phyloP scores from a whole-genome alignment of 805 yeast species.

The Zygotorulaspora danielsina region DNA sequence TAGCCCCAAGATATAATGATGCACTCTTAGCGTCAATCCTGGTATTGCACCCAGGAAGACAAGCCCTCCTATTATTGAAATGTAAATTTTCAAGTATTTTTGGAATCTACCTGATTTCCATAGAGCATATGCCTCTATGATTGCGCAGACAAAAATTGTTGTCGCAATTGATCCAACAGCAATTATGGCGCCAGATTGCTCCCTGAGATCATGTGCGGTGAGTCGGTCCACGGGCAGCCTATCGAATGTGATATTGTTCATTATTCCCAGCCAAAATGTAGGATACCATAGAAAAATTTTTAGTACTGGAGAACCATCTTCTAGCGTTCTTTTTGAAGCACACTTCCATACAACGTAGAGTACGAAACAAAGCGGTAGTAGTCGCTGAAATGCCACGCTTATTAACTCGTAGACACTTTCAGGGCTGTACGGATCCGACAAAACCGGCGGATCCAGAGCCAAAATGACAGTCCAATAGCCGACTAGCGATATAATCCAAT shows the following conservation, averaged over 20 bases:
- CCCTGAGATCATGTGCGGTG: constrained; percentile 62
- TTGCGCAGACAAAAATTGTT: constrained; percentile 49
- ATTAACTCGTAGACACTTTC: constrained; percentile 54
- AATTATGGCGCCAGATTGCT: constrained; percentile 70
- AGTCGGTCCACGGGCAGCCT: constrained; percentile 83
- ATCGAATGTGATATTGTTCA: constrained; percentile 86
- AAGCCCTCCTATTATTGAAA: constrained; percentile 41
- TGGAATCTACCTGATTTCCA: constrained; percentile 75
- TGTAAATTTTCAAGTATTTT: constrained; percentile 55
- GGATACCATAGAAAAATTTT: constrained; percentile 60
- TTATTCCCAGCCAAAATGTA: constrained; percentile 74
- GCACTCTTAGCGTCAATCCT: constrained; percentile 69
- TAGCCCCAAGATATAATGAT: constrained; percentile 77
- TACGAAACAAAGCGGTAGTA: constrained; percentile 70
- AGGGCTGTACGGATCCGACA: constrained; percentile 49
- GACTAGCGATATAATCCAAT: constrained; percentile 55
- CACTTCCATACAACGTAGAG: constrained; percentile 65
- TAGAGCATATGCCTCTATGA: constrained; percentile 69
- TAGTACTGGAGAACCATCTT: constrained; percentile 40
- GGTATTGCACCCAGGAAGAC: constrained; percentile 49
- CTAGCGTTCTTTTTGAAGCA: constrained; percentile 49
- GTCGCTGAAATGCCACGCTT: constrained; percentile 67
- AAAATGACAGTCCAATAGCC: constrained; percentile 83
- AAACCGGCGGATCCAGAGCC: constrained; percentile 73
- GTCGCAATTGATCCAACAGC: constrained; percentile 53